Conservation (phyloP, 257 asterid genomes). For the Jacaranda copaia region DNA sequence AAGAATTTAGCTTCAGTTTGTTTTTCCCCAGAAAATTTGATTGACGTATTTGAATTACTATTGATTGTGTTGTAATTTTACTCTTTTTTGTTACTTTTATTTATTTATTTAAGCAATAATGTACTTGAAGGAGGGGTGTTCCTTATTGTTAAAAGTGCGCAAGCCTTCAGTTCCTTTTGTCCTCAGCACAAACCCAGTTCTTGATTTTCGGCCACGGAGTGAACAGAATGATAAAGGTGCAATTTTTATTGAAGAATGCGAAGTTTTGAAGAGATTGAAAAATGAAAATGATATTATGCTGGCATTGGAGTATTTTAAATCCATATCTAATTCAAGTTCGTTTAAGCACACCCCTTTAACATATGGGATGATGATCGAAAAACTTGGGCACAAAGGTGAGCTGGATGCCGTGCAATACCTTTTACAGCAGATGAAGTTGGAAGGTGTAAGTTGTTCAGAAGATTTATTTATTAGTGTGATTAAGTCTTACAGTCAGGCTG, state of each 20-base stretch:
- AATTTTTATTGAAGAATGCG: conserved; percentile 54
- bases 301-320: conserved; percentile 75
- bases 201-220: conserved; percentile 31
- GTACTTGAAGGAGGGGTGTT: conserved; percentile 79
- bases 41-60: conserved; percentile 6
- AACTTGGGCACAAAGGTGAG: conserved; percentile 61
- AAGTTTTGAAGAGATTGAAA: conserved; percentile 62
- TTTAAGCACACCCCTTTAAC: conserved; percentile 81
- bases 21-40: not conserved
- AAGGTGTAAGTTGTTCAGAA: conserved; percentile 67
- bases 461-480: conserved; percentile 68
- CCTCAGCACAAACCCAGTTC: conserved; percentile 54
- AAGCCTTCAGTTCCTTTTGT: conserved; percentile 73
- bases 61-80: not conserved
- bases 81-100: not conserved
- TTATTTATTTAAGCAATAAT: conserved; percentile 32
- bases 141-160: conserved; percentile 64
- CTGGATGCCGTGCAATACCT: conserved; percentile 85
- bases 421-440: conserved; percentile 87
- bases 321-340: conserved; percentile 57
- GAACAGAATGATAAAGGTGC: conserved; percentile 39
- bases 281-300: conserved; percentile 52
- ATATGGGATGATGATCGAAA: conserved; percentile 73
- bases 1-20: not conserved
- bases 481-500: conserved; percentile 58